Evolutionary conservation across 306 rosid species (phyloP), one percentile per base, ranked within the genome.

Genomic region (Ormosia emarginata): DNA sequence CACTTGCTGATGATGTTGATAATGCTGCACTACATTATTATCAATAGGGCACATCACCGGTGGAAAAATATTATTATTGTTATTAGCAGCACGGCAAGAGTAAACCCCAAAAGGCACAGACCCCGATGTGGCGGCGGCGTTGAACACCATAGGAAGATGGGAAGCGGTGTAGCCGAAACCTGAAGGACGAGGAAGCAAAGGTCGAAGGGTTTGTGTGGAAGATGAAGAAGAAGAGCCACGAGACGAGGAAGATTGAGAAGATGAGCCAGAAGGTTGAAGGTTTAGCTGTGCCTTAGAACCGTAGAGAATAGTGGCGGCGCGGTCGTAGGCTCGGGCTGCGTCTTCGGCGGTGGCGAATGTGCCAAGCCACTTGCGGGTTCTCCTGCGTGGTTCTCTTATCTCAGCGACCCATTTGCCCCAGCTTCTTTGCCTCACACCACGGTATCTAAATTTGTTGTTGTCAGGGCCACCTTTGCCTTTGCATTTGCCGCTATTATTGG

Each of bases 321-420:
- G 94, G 89, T 95, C 99, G 68, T 95, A 95, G 39, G 99, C 99
- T 2, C 88, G 79, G 9, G 99, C 98, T 8, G 99, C 99, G 43
- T 95, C 99, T 62, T 95, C 97, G 3, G 99, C 99, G 8, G 98
- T 93, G 67, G 99, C 5, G 85, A 93, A 93, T 2, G 99, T 95
- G 3, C 99, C 98, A 2, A 95, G 99, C 98, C 99, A 92, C 84
- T 93, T 95, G 7, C 99, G 90, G 0, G 98, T 92, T 0, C 99
- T 87, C 80, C 93, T 93, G 10, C 98, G 89, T 0, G 99, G 99
- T 84, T 95, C 98, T 2, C 99, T 93, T 84, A 95, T 95, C 98
- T 95, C 99, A 5, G 99, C 99, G 0, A 95, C 99, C 99, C 99
- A 95, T 71, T 95, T 95, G 0, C 99, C 99, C 99, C 98, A 95